Evolutionary conservation across 1,284 basidiomycete species (phyloP), one percentile per base, ranked within the genome.

Genomic region (Ceratobasidium sp.): DNA sequence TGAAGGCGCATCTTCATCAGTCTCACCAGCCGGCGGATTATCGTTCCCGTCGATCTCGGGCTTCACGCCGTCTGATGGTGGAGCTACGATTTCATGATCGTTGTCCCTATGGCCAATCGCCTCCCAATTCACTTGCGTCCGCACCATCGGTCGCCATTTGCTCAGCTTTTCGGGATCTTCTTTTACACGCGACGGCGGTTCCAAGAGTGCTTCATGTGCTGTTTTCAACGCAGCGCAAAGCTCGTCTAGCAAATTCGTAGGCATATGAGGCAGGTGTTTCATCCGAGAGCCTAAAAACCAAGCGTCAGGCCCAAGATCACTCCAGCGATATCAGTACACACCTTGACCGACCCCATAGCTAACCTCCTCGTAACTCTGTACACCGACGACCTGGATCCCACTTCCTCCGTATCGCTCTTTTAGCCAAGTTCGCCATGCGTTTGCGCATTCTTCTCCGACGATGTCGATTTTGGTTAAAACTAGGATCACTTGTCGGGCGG

Each of bases 401-500:
- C n/a, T 28, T 30, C n/a, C 47, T 5, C 89, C 88, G 80, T 90
- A 89, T 72, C 80, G 84, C 21, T 81, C 73, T 32, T 84, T 83
- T 30, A 95, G 85, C 82, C 91, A 92, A 7, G 80, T 78, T 28
- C 83, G 85, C 94, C 95, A 96, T 0, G 88, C 88, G 4, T 84
- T 82, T 4, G 88, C 85, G 46, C 87, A 85, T 21, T 78, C 81
- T 7, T 84, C 84, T 58, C 89, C 88, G 5, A 91, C 85, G 14
- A 93, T 90, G 80, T 95, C 95, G 23, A 89, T 87, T 80, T 96
- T 97, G 7, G 94, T 96, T 14, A 93, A 85, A 49, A 96, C 90
- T 50, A 97, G 84, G 61, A 97, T 89, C 73, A 91, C 82, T 74
- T 90, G 89, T 54, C 85, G 84, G 7, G 78, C 78, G 0, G 83